Evolutionary conservation across 768 basidiomycete genomes (phyloP).

Genomic region (Cubamyces sp.): DNA sequence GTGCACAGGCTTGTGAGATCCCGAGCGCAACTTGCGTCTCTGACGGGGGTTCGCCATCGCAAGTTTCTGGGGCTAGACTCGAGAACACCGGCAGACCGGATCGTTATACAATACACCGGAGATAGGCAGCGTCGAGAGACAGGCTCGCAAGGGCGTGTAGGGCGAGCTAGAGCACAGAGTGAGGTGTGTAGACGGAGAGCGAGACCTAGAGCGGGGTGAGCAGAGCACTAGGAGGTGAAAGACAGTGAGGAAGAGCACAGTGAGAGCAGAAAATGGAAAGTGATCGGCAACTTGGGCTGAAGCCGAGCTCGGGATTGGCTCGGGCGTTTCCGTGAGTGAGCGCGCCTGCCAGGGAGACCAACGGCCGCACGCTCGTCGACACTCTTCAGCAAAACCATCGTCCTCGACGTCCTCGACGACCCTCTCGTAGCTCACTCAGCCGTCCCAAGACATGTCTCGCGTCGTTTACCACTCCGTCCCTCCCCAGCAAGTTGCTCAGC

Average conservation of each 20-base stretch:
- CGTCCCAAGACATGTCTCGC: conserved; percentile 38
- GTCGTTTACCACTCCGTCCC: conserved; percentile 39
- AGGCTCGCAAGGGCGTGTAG: conserved; percentile 5
- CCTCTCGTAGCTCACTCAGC: not conserved
- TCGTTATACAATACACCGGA: conserved; percentile 3
- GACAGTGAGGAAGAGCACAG: not conserved
- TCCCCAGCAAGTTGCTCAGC: conserved; percentile 25
- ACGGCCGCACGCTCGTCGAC: not conserved
- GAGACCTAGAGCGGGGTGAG: too few relatives aligned
- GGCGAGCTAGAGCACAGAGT: not conserved
- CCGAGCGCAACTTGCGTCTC: conserved; percentile 81
- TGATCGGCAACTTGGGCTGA: conserved; percentile 22
- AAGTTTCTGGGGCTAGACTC: conserved; percentile 11
- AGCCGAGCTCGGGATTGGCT: conserved; percentile 20
- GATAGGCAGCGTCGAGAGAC: conserved; percentile 3
- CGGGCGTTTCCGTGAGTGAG: conserved; percentile 18
- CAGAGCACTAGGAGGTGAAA: not conserved
- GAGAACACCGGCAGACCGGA: conserved; percentile 15
- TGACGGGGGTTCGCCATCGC: conserved; percentile 94
- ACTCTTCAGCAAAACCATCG: conserved; percentile 20
- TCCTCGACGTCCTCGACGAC: conserved; percentile 9
- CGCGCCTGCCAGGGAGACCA: conserved; percentile 18
- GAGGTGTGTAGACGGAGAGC: too few relatives aligned
- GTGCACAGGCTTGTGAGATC: conserved; percentile 70
- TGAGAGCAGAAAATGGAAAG: conserved; percentile 13